These are phyloP conservation scores for Termitomyces heimii DNA, from an alignment of 768 basidiomycete genomes.

Conservation along the genomic window DNA sequence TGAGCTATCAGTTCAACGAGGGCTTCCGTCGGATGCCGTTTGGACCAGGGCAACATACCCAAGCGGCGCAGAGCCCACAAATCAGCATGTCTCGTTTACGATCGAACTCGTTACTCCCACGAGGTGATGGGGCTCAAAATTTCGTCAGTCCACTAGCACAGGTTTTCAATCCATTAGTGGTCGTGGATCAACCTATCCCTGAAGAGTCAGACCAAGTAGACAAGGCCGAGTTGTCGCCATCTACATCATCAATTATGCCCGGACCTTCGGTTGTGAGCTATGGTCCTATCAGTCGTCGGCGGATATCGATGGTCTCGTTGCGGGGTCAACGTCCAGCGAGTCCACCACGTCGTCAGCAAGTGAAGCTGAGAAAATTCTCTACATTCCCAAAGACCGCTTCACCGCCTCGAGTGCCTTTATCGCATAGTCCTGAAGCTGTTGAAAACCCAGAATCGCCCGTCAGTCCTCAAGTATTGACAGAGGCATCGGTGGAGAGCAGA, in stretches of 20 bases:
- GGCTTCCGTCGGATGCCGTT: constrained; percentile 14
- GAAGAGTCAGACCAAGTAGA: constrained; percentile 22
- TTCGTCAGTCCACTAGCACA: constrained; percentile 66
- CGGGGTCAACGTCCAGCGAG: constrained; percentile 13
- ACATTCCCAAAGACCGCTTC: constrained; percentile 14
- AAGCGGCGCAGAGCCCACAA: constrained; percentile 4
- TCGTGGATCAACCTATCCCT: constrained; percentile 39
- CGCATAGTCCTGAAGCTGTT: constrained; percentile 15
- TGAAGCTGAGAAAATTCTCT: constrained; percentile 19
- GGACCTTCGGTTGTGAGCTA: constrained; percentile 29
- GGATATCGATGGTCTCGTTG: constrained; percentile 28
- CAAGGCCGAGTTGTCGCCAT: constrained; percentile 3
- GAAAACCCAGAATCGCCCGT: constrained; percentile 8
- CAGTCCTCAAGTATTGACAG: constrained; percentile 17
- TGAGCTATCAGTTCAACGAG: constrained; percentile 12
- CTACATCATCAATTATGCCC: constrained; percentile 3
- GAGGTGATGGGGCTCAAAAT: constrained; percentile 31
- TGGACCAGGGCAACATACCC: not conserved
- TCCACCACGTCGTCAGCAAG: constrained; percentile 13
- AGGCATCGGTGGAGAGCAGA: constrained; percentile 14
- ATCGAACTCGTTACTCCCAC: constrained; percentile 35
- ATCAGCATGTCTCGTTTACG: constrained; percentile 29
- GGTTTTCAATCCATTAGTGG: constrained; percentile 60
- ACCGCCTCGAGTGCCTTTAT: constrained; percentile 6
- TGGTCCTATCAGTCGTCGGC: constrained; percentile 36